These are phyloP conservation scores for Alloascoidea hylecoeti DNA, from an alignment of 805 yeast species.

Conservation along the genomic window DNA sequence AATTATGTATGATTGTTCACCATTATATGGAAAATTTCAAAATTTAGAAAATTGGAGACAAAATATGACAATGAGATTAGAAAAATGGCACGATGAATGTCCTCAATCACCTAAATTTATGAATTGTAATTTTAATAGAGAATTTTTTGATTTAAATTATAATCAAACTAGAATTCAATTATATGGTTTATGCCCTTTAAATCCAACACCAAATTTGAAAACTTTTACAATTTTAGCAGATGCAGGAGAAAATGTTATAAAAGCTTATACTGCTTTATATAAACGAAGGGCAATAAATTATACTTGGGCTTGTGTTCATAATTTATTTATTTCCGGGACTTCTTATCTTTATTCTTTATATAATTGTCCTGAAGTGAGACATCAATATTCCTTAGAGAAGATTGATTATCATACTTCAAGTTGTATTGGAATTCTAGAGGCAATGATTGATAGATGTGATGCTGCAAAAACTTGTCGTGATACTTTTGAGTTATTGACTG, in stretches of 20 bases:
- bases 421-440: slow-evolving; percentile 37
- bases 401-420: slow-evolving; percentile 30
- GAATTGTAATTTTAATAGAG: slow-evolving; percentile 63
- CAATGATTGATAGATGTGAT: slow-evolving; percentile 57
- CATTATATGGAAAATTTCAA: slow-evolving; percentile 48
- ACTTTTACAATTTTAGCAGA: slow-evolving; percentile 45
- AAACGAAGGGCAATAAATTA: slow-evolving; percentile 50
- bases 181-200: slow-evolving; percentile 68
- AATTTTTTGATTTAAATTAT: slow-evolving; percentile 62
- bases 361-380: slow-evolving; percentile 42
- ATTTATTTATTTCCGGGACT: slow-evolving; percentile 79
- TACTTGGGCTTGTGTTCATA: slow-evolving; percentile 91
- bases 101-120: slow-evolving; percentile 43
- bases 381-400: slow-evolving; percentile 28
- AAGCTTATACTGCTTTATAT: slow-evolving; percentile 44
- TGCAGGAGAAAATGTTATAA: slow-evolving; percentile 54
- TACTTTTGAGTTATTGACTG: slow-evolving; percentile 55
- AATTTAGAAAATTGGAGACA: slow-evolving; percentile 51
- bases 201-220: slow-evolving; percentile 33
- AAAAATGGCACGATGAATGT: slow-evolving; percentile 43
- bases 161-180: slow-evolving; percentile 59
- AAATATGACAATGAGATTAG: slow-evolving; percentile 34
- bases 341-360: slow-evolving; percentile 69
- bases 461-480: slow-evolving; percentile 65
- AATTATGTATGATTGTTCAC: slow-evolving; percentile 55